phyloP scores from a whole-genome alignment of 305 asterid species.

The Fraxinus dipetala region DNA sequence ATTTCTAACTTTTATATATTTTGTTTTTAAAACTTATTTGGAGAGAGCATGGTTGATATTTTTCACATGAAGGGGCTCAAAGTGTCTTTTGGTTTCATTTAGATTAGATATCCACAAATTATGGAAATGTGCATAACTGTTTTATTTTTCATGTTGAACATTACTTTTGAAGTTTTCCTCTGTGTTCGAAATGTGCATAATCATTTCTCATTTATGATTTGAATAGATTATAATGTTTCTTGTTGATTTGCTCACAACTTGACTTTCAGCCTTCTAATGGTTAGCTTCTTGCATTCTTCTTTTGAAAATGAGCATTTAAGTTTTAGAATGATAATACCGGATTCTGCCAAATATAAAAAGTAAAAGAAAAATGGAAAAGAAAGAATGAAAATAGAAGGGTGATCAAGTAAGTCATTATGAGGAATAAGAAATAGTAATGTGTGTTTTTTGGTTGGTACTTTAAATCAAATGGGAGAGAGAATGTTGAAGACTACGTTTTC shows the following conservation, averaged over 20 bases:
- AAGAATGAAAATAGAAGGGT: not conserved
- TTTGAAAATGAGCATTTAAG: not conserved
- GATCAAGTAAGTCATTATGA: not conserved
- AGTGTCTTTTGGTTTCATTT: not conserved
- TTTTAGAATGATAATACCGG: not conserved
- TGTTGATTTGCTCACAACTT: not conserved
- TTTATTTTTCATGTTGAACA: not conserved
- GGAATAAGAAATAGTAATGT: not conserved
- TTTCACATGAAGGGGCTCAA: not conserved
- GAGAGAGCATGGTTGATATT: not conserved
- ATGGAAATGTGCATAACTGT: not conserved
- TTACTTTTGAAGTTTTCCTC: not conserved
- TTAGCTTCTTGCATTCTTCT: not conserved
- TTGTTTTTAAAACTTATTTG: not conserved
- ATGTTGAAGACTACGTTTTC: not conserved
- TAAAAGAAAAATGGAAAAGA: not conserved
- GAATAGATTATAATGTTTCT: not conserved
- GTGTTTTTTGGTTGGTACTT: not conserved
- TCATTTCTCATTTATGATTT: not conserved
- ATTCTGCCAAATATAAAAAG: not conserved
- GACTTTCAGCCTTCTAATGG: not conserved
- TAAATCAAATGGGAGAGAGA: not conserved
- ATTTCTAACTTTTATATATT: conserved; percentile 8
- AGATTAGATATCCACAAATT: conserved; percentile 2
- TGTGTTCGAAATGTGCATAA: not conserved